Conservation (phyloP, 1,139 yeast genomes). For the Suhomyces maxii region DNA sequence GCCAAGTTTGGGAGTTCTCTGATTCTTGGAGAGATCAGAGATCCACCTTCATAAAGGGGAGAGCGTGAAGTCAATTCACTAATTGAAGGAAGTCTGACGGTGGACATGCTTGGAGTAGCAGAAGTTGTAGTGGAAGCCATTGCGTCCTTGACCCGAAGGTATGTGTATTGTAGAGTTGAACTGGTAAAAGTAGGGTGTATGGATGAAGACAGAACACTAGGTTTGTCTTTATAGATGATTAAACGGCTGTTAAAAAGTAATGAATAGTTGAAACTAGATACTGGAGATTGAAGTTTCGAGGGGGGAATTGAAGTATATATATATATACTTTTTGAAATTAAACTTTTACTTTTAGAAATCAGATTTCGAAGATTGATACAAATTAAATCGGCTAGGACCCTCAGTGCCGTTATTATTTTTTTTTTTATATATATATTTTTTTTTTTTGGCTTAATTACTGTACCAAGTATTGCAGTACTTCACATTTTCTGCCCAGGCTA, state of each 20-base stretch:
- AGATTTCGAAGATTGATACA: constrained; percentile 10
- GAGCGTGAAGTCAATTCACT: constrained; percentile 33
- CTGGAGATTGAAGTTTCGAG: neutral
- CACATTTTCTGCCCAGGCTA: constrained; percentile 2
- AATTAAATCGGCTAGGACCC: constrained; percentile 12
- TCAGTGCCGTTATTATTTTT: constrained; percentile 7
- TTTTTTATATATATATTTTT: no score
- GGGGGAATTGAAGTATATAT: constrained; percentile 1
- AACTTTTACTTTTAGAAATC: constrained; percentile 7
- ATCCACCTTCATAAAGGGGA: constrained; percentile 13
- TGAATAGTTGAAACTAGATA: neutral
- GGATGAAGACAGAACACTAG: no score
- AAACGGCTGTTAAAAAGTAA: neutral
- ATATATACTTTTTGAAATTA: constrained; percentile 8
- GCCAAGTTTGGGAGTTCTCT: constrained; percentile 9
- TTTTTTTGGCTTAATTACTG: no score
- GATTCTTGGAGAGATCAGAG: constrained; percentile 12
- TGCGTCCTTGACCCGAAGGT: neutral
- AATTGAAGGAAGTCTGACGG: constrained; percentile 35
- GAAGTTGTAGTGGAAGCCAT: constrained; percentile 7
- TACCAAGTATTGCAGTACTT: neutral
- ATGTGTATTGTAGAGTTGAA: neutral
- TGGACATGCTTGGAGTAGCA: neutral
- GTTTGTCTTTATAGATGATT: no score
- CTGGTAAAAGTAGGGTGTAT: no score